Conservation (phyloP, 2,329 filamentous ascomycete species). For the Macrophomina tecta region DNA sequence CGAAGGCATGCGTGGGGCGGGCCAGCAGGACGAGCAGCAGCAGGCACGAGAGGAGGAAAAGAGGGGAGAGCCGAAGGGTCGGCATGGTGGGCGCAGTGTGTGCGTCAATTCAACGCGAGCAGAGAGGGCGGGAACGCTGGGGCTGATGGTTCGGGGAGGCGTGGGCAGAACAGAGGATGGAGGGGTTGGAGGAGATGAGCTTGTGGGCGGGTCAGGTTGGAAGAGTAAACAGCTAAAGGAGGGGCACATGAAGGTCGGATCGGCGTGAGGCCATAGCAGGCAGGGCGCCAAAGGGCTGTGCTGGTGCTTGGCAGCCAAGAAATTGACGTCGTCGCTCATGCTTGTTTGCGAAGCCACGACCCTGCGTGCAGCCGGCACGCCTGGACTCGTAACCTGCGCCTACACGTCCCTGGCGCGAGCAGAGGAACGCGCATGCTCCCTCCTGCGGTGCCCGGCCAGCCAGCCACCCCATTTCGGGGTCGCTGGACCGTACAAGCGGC, state of each 20-base stretch:
- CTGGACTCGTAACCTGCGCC: not conserved
- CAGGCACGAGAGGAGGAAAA: conserved; percentile 48
- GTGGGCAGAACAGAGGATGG: not conserved
- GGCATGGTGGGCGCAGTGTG: conserved; percentile 25
- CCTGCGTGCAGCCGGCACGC: not conserved
- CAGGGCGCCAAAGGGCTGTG: conserved; percentile 2
- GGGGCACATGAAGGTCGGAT: not conserved
- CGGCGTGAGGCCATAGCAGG: not conserved
- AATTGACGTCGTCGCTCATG: not conserved
- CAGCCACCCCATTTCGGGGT: not conserved
- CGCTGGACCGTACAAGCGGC: conserved; percentile 1
- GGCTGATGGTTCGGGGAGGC: conserved; percentile 31
- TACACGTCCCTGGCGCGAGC: not conserved
- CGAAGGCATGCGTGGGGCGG: conserved; percentile 76
- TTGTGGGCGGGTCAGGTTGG: conserved; percentile 34
- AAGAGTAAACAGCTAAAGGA: conserved; percentile 18
- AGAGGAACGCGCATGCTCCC: not conserved
- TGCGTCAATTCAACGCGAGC: conserved; percentile 11
- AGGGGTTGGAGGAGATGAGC: conserved; percentile 7
- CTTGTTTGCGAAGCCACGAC: conserved; percentile 2
- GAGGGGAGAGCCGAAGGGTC: conserved; percentile 33
- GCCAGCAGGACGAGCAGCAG: conserved; percentile 67
- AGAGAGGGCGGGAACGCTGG: not conserved
- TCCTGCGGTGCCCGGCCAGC: not conserved
- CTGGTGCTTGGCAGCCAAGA: not conserved